phyloP scores from a whole-genome alignment of 2,329 filamentous ascomycete genomes.

The Teratosphaeria epicoccoides region DNA sequence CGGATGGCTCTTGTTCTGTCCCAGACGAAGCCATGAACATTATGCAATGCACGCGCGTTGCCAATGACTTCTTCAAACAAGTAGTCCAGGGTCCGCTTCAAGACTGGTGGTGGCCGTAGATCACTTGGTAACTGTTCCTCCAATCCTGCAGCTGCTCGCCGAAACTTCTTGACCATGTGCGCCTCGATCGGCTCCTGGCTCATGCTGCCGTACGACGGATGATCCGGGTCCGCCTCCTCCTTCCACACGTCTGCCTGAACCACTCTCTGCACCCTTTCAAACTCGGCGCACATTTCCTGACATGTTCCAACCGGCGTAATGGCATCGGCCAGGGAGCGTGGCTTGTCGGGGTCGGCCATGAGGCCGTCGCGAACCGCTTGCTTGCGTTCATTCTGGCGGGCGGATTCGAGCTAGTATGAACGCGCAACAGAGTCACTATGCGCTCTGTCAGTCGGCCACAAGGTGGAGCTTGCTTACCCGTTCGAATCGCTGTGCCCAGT shows the following conservation, averaged over 20 bases:
- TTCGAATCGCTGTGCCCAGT: slow-evolving; percentile 7
- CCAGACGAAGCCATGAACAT: slow-evolving; percentile 55
- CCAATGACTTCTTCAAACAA: slow-evolving; percentile 39
- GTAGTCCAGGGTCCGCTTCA: slow-evolving; percentile 35
- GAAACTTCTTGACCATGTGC: slow-evolving; percentile 54
- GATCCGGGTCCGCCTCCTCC: slow-evolving; percentile 41
- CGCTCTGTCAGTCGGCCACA: slow-evolving; percentile 14
- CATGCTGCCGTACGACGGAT: slow-evolving; percentile 13
- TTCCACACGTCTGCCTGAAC: slow-evolving; percentile 51
- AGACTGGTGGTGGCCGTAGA: slow-evolving; percentile 45
- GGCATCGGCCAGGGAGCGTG: slow-evolving; percentile 48
- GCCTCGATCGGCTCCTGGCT: slow-evolving; percentile 36
- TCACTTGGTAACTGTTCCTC: slow-evolving; percentile 55
- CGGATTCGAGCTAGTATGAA: slow-evolving; percentile 33
- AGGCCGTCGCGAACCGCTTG: slow-evolving; percentile 43
- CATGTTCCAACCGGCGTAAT: slow-evolving; percentile 53
- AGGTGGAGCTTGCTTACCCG: slow-evolving; percentile 3
- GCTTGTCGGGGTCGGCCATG: slow-evolving; percentile 50
- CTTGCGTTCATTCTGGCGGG: slow-evolving; percentile 40
- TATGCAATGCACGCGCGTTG: slow-evolving; percentile 38
- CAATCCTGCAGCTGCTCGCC: slow-evolving; percentile 51
- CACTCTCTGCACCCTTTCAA: slow-evolving; percentile 51
- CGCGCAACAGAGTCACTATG: slow-evolving; percentile 15
- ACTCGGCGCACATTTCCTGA: slow-evolving; percentile 54
- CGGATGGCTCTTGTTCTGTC: slow-evolving; percentile 54